Conservation (phyloP, 257 asterid genomes). For the Forsythia suspensa region DNA sequence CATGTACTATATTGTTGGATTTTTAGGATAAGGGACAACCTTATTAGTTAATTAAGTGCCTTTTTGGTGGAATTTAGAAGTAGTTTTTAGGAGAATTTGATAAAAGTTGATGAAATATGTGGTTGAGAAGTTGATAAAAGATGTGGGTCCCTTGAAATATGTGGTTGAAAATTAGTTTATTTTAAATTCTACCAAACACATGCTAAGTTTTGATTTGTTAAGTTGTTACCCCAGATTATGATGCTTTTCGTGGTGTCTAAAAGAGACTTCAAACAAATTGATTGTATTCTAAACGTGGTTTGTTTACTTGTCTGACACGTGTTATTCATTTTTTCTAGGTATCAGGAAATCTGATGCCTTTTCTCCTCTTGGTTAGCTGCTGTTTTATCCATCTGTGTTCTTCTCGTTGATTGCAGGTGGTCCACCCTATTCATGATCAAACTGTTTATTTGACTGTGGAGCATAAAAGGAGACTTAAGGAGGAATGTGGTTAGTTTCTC, state of each 20-base stretch:
- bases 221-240: not conserved
- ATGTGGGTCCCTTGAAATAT: no score
- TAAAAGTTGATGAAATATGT: no score
- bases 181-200: no score
- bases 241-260: not conserved
- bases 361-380: not conserved
- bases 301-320: not conserved
- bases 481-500: conserved; percentile 71
- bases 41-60: not conserved
- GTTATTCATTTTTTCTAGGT: not conserved
- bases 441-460: conserved; percentile 72
- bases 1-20: not conserved
- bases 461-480: conserved; percentile 77
- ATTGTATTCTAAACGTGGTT: not conserved
- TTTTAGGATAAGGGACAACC: not conserved
- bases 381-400: not conserved
- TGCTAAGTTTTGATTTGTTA: not conserved
- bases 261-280: not conserved
- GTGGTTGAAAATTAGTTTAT: no score
- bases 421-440: conserved; percentile 91
- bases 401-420: conserved; percentile 42
- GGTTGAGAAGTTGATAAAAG: no score
- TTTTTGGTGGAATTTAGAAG: no score
- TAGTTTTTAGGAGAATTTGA: no score
- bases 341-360: not conserved